phyloP scores from a whole-genome alignment of 1,139 yeast species.

The Wickerhamiella pararugosa region DNA sequence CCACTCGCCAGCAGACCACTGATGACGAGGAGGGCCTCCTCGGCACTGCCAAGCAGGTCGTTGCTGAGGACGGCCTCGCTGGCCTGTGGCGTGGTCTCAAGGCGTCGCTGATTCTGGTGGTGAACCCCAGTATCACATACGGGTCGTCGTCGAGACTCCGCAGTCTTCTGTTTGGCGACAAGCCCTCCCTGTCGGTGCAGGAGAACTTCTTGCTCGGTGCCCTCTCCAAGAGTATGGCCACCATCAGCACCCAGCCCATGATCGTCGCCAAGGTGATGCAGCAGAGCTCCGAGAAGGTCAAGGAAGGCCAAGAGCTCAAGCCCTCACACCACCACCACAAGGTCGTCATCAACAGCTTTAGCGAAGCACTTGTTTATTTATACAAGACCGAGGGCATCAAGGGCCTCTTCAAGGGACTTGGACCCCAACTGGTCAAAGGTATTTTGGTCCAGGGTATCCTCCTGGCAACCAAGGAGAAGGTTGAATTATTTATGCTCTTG shows the following conservation, averaged over 20 bases:
- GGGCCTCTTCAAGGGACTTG: slow-evolving; percentile 62
- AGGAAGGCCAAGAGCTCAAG: slow-evolving; percentile 15
- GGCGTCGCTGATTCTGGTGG: slow-evolving; percentile 63
- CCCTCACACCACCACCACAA: slow-evolving; percentile 6
- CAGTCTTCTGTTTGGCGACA: slow-evolving; percentile 35
- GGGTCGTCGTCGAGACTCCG: slow-evolving; percentile 67
- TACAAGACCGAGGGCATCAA: slow-evolving; percentile 35
- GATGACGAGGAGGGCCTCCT: slow-evolving; percentile 24
- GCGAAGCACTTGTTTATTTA: slow-evolving; percentile 37
- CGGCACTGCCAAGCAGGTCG: slow-evolving; percentile 39
- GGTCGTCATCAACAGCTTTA: slow-evolving; percentile 33
- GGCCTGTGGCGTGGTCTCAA: slow-evolving; percentile 81
- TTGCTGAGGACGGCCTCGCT: slow-evolving; percentile 49
- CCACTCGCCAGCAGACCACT: slow-evolving; percentile 68
- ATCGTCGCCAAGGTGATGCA: slow-evolving; percentile 74
- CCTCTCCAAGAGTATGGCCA: slow-evolving; percentile 65
- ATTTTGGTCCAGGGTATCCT: slow-evolving; percentile 74
- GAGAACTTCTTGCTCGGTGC: slow-evolving; percentile 68
- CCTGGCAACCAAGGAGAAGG: slow-evolving; percentile 66
- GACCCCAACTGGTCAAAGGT: slow-evolving; percentile 72
- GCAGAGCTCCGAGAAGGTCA: slow-evolving; percentile 33
- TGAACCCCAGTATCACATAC: slow-evolving; percentile 79
- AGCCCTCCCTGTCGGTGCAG: slow-evolving; percentile 40
- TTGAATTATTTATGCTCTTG: slow-evolving; percentile 25
- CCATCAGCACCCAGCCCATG: slow-evolving; percentile 68